These are phyloP conservation scores for Fonsecaea erecta DNA, from an alignment of 2,329 filamentous ascomycete genomes.

Conservation along the genomic window DNA sequence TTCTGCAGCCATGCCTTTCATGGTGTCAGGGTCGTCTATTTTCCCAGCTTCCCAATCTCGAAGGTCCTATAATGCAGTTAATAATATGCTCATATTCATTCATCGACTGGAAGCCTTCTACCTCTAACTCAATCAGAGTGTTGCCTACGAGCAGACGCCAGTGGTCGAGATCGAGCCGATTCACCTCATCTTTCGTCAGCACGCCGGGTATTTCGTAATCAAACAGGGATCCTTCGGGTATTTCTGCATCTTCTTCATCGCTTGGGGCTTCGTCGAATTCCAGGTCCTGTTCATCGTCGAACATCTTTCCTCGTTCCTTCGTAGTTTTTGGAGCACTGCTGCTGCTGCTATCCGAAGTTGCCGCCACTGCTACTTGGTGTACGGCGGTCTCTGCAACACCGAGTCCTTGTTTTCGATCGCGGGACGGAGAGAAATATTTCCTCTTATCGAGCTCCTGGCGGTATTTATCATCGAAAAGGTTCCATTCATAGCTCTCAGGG, in stretches of 20 bases:
- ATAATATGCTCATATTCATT: not conserved
- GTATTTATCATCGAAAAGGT: slow-evolving; percentile 50
- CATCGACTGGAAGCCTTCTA: slow-evolving; percentile 28
- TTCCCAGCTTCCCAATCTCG: slow-evolving; percentile 53
- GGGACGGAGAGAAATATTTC: slow-evolving; percentile 52
- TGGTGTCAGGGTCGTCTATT: slow-evolving; percentile 48
- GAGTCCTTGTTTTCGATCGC: slow-evolving; percentile 40
- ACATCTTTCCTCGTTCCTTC: slow-evolving; percentile 27
- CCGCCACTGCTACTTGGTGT: slow-evolving; percentile 13
- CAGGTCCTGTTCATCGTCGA: slow-evolving; percentile 37
- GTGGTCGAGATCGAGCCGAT: slow-evolving; percentile 49
- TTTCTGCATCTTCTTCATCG: slow-evolving; percentile 46
- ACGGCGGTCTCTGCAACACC: not conserved
- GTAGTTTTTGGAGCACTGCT: slow-evolving; percentile 23
- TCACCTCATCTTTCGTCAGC: slow-evolving; percentile 49
- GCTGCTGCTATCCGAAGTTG: slow-evolving; percentile 25
- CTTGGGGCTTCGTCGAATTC: slow-evolving; percentile 36
- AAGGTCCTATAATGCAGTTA: slow-evolving; percentile 45
- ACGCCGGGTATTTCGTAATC: slow-evolving; percentile 53
- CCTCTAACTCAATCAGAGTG: slow-evolving; percentile 50
- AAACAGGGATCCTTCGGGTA: slow-evolving; percentile 47
- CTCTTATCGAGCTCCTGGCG: slow-evolving; percentile 48
- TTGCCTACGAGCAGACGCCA: slow-evolving; percentile 51
- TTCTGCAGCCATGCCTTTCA: slow-evolving; percentile 55
- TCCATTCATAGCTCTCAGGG: slow-evolving; percentile 53